phyloP scores from a whole-genome alignment of 495 filamentous ascomycete species.

The Neurospora discreta region DNA sequence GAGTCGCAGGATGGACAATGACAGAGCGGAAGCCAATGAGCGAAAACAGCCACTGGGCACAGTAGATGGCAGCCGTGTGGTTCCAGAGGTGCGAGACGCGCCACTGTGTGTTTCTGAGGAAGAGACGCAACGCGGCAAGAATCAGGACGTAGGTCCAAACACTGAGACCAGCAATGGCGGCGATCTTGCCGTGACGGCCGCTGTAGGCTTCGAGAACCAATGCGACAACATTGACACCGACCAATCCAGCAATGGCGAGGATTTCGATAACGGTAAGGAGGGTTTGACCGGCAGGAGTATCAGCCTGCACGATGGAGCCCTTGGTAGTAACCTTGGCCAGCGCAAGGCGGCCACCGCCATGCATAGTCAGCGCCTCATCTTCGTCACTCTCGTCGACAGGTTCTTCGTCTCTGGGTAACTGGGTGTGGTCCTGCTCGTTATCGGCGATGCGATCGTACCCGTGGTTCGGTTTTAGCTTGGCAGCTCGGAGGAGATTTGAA shows the following conservation, averaged over 20 bases:
- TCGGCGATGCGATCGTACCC: slow-evolving; percentile 41
- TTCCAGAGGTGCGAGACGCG: slow-evolving; percentile 74
- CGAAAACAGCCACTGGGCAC: slow-evolving; percentile 67
- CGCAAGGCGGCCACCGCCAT: slow-evolving; percentile 37
- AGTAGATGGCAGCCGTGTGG: slow-evolving; percentile 83
- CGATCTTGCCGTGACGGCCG: slow-evolving; percentile 27
- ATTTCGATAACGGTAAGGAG: slow-evolving; percentile 61
- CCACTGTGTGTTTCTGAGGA: slow-evolving; percentile 56
- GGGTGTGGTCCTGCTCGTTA: slow-evolving; percentile 31
- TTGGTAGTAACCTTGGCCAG: slow-evolving; percentile 52
- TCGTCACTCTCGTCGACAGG: slow-evolving; percentile 47
- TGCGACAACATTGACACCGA: slow-evolving; percentile 54
- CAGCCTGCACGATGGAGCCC: slow-evolving; percentile 59
- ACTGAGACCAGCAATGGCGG: slow-evolving; percentile 52
- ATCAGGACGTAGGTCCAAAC: slow-evolving; percentile 77
- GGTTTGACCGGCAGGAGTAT: slow-evolving; percentile 65
- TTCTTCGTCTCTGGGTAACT: slow-evolving; percentile 33
- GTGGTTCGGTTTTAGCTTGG: slow-evolving; percentile 32
- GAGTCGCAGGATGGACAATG: slow-evolving; percentile 65
- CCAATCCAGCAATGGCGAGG: slow-evolving; percentile 56
- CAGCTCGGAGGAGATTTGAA: slow-evolving; percentile 38
- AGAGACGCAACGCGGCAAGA: slow-evolving; percentile 60
- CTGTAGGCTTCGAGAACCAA: slow-evolving; percentile 34
- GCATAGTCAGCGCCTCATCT: slow-evolving; percentile 46
- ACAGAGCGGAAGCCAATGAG: slow-evolving; percentile 72